phyloP scores from a whole-genome alignment of 1,284 basidiomycete species.

The Ceratobasidium papillatum region DNA sequence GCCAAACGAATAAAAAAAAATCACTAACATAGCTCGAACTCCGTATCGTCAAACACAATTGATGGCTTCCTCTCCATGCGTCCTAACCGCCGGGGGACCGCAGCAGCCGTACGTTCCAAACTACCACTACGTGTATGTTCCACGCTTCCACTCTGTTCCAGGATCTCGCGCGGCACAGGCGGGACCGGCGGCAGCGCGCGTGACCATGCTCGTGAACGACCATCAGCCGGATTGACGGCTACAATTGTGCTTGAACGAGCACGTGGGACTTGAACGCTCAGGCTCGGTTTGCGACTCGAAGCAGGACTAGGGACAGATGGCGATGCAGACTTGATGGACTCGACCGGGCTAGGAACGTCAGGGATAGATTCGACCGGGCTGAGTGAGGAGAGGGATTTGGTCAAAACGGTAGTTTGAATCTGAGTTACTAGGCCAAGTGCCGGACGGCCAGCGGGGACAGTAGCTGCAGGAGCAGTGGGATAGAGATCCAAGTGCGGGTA shows the following conservation, averaged over 20 bases:
- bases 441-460: background rate
- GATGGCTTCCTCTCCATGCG: background rate
- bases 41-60: conserved; percentile 14
- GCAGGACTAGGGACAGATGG: background rate
- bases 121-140: background rate
- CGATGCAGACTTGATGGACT: background rate
- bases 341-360: background rate
- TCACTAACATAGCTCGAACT: conserved; percentile 34
- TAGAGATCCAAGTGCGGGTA: conserved; percentile 53
- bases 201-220: conserved; percentile 28
- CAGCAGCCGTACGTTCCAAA: background rate
- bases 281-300: conserved; percentile 16
- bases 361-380: background rate
- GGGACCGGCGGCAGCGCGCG: conserved; percentile 28
- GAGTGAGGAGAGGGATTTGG: background rate
- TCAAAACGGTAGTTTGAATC: background rate
- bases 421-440: background rate
- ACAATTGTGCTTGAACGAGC: conserved; percentile 1
- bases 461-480: conserved; percentile 19
- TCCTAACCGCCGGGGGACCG: background rate
- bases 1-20: conserved; percentile 1
- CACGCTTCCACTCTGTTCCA: background rate
- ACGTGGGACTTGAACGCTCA: conserved; percentile 24
- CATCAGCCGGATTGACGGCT: conserved; percentile 27
- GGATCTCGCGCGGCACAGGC: conserved; percentile 12